These are phyloP conservation scores for Curvularia sp. DNA, from an alignment of 2,329 filamentous ascomycete genomes.

Conservation along the genomic window DNA sequence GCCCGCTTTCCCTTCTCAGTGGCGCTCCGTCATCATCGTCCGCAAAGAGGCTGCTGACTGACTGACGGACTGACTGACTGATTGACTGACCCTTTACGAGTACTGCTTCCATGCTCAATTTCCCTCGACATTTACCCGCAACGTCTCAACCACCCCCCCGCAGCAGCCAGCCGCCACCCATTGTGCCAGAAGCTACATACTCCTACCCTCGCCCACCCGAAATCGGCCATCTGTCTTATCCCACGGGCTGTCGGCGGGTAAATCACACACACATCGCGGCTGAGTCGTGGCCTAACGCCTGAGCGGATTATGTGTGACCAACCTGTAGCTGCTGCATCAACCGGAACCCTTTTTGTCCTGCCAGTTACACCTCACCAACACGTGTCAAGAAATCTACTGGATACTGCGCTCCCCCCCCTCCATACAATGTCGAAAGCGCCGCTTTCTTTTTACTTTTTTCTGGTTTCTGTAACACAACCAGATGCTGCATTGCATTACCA, in stretches of 20 bases:
- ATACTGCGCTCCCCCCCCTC: conserved; percentile 8
- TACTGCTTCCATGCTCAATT: conserved; percentile 34
- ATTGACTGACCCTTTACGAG: too few species aligned
- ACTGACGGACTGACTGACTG: too few species aligned
- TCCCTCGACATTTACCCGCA: conserved; percentile 44
- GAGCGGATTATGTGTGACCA: conserved; percentile 29
- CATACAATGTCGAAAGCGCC: neutral
- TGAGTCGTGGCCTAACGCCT: conserved; percentile 30
- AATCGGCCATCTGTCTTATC: conserved; percentile 23
- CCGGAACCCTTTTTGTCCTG: conserved; percentile 12
- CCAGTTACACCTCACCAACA: conserved; percentile 6
- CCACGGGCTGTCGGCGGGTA: conserved; percentile 28
- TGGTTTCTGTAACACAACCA: neutral
- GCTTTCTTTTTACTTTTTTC: too few species aligned
- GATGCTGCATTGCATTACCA: conserved; percentile 3
- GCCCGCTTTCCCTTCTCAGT: conserved; percentile 20
- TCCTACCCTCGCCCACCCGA: conserved; percentile 28
- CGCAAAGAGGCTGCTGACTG: conserved; percentile 31
- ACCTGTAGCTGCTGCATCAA: conserved; percentile 33
- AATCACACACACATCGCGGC: conserved; percentile 28
- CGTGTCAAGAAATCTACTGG: conserved; percentile 17
- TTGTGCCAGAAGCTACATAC: conserved; percentile 17
- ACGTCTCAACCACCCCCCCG: conserved; percentile 33
- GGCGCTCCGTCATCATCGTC: conserved; percentile 16
- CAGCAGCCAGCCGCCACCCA: conserved; percentile 24